phyloP scores from a whole-genome alignment of 768 basidiomycete species.

The Suillus americanus region DNA sequence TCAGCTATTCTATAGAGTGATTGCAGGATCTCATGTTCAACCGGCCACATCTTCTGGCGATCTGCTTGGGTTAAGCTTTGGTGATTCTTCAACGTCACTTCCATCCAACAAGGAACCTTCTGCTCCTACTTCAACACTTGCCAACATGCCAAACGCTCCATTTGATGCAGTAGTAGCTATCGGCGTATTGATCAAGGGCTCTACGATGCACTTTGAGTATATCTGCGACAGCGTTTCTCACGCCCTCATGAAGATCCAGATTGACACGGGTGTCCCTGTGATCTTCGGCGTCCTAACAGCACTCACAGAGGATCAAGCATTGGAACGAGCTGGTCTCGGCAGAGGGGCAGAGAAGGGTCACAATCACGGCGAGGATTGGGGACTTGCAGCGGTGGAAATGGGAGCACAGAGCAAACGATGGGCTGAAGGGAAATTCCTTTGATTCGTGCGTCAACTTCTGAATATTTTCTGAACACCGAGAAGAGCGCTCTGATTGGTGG shows the following conservation, averaged over 20 bases:
- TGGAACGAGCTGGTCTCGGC: conserved; percentile 91
- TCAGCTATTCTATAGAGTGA: conserved; percentile 56
- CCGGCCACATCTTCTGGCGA: conserved; percentile 77
- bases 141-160: conserved; percentile 53
- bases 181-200: conserved; percentile 96
- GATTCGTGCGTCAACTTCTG: conserved; percentile 1
- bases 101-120: conserved; percentile 43
- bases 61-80: conserved; percentile 59
- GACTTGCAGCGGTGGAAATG: conserved; percentile 95
- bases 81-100: conserved; percentile 33
- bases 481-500: not conserved
- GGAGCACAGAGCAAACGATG: conserved; percentile 63
- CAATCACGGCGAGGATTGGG: conserved; percentile 99
- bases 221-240: conserved; percentile 93
- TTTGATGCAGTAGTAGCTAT: conserved; percentile 98
- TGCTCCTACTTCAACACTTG: conserved; percentile 46
- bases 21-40: conserved; percentile 84
- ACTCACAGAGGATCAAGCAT: conserved; percentile 89
- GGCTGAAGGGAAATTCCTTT: conserved; percentile 64
- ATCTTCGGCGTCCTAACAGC: conserved; percentile 96
- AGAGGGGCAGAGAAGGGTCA: conserved; percentile 72
- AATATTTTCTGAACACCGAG: not conserved
- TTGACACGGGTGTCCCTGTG: conserved; percentile 92
- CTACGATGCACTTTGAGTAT: conserved; percentile 99
- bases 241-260: conserved; percentile 90